Conservation (phyloP, 148 eudicot species). For the Vaccinium corymbosum region DNA sequence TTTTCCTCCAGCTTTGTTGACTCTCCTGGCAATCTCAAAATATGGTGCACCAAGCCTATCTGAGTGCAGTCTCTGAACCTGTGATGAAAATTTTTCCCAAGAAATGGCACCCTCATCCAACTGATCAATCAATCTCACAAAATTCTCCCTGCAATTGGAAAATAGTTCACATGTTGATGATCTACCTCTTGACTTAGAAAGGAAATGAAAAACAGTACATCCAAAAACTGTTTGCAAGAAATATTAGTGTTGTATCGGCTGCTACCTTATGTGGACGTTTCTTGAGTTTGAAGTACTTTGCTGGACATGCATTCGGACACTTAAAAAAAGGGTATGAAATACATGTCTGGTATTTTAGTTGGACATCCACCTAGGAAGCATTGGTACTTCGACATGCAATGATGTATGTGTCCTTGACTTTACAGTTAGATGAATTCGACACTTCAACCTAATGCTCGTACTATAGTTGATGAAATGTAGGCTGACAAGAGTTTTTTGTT, state of each 20-base stretch:
- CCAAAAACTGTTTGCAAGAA: not conserved
- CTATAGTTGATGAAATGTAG: not conserved
- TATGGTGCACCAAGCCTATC: constrained; percentile 39
- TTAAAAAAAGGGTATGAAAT: not conserved
- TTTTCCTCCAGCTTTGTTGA: constrained; percentile 49
- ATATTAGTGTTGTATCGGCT: not conserved
- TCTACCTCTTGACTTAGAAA: not conserved
- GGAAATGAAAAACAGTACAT: not conserved
- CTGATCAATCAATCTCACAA: constrained; percentile 49
- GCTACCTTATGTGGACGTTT: not conserved
- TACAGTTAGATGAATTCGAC: not conserved
- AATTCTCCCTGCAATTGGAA: constrained; percentile 26
- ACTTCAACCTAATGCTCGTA: not conserved
- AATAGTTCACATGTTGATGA: not conserved
- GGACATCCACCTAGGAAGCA: no score
- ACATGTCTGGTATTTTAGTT: not conserved
- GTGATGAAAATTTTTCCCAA: constrained; percentile 42
- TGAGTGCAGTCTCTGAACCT: constrained; percentile 41
- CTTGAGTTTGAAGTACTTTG: not conserved
- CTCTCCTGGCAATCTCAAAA: constrained; percentile 31
- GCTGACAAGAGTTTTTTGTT: not conserved
- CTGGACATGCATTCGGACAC: not conserved
- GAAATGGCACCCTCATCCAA: constrained; percentile 37
- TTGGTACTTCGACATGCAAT: no score
- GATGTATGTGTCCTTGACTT: not conserved